Conservation (phyloP, 441 rosid genomes). For the Daphne laureola region DNA sequence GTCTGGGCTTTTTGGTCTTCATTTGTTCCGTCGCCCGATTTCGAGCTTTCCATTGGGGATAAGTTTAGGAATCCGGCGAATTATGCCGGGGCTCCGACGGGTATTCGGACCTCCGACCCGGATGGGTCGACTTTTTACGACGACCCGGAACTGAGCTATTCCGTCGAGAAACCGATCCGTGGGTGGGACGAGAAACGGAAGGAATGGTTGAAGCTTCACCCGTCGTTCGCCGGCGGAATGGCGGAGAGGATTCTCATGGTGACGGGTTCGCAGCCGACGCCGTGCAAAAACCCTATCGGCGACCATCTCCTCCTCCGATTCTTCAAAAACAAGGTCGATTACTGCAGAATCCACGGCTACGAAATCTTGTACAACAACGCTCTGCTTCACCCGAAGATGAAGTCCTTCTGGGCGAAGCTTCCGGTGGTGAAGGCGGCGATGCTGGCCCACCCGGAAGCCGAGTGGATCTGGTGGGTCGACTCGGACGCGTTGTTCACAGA, state of each 20-base stretch:
- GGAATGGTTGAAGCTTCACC: slow-evolving; percentile 65
- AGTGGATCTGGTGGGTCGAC: slow-evolving; percentile 99
- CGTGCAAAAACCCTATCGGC: slow-evolving; percentile 81
- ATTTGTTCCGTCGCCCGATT: slow-evolving; percentile 15
- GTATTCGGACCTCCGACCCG: slow-evolving; percentile 39
- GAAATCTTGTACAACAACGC: slow-evolving; percentile 71
- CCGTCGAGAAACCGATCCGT: slow-evolving; percentile 45
- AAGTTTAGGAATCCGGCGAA: neutral
- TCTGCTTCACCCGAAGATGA: slow-evolving; percentile 66
- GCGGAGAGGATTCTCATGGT: slow-evolving; percentile 56
- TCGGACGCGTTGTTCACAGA: slow-evolving; percentile 87
- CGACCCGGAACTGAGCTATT: slow-evolving; percentile 52
- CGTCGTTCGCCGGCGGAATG: slow-evolving; percentile 44
- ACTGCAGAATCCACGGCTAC: slow-evolving; percentile 67
- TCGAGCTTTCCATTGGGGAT: slow-evolving; percentile 7
- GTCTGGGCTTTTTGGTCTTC: slow-evolving; percentile 51
- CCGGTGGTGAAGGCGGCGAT: slow-evolving; percentile 72
- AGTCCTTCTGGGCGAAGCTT: slow-evolving; percentile 69
- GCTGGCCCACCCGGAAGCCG: slow-evolving; percentile 95
- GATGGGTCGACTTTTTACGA: slow-evolving; percentile 54
- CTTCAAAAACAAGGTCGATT: slow-evolving; percentile 88
- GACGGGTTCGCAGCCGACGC: slow-evolving; percentile 70
- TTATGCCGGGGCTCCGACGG: slow-evolving; percentile 16
- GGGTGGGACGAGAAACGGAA: slow-evolving; percentile 77
- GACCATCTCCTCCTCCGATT: slow-evolving; percentile 64